These are phyloP conservation scores for Hemisphaericaspora lyxosophila DNA, from an alignment of 1,139 yeast genomes.

Conservation along the genomic window DNA sequence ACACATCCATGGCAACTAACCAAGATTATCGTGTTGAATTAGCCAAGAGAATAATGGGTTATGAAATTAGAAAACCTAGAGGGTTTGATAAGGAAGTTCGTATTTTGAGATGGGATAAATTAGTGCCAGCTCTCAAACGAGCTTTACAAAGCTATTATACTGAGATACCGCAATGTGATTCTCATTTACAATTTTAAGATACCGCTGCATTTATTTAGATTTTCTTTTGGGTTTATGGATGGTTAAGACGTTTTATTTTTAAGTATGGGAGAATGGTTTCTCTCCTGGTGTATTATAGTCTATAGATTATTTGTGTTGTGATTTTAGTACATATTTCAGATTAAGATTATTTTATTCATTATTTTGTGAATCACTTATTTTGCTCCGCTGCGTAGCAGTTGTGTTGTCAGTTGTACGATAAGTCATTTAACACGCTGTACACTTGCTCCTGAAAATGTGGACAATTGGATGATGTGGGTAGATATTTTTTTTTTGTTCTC, in stretches of 20 bases:
- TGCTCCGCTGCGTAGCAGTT: no score
- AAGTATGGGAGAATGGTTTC: not conserved
- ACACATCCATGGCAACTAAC: conserved; percentile 20
- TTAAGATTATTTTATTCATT: no score
- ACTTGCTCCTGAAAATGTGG: no score
- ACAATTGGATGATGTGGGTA: no score
- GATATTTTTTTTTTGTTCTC: no score
- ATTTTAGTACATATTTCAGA: no score
- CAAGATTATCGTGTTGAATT: conserved; percentile 53
- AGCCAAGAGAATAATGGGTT: conserved; percentile 66
- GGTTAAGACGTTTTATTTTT: not conserved
- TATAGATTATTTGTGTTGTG: no score
- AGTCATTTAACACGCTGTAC: no score
- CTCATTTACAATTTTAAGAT: conserved; percentile 10
- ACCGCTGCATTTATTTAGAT: not conserved
- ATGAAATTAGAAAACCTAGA: conserved; percentile 60
- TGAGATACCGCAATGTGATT: conserved; percentile 39
- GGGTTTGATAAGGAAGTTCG: conserved; percentile 69
- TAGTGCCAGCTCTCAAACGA: conserved; percentile 58
- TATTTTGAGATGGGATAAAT: conserved; percentile 59
- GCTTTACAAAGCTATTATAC: conserved; percentile 66
- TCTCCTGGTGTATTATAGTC: not conserved
- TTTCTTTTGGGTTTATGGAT: not conserved
- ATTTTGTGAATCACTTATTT: no score
- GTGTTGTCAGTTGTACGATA: no score